A percentile compares a stretch with the other conserved stretches of the same genome.
Conservation (phyloP, 495 filamentous ascomycete genomes). For the Penicillium canariense region DNA sequence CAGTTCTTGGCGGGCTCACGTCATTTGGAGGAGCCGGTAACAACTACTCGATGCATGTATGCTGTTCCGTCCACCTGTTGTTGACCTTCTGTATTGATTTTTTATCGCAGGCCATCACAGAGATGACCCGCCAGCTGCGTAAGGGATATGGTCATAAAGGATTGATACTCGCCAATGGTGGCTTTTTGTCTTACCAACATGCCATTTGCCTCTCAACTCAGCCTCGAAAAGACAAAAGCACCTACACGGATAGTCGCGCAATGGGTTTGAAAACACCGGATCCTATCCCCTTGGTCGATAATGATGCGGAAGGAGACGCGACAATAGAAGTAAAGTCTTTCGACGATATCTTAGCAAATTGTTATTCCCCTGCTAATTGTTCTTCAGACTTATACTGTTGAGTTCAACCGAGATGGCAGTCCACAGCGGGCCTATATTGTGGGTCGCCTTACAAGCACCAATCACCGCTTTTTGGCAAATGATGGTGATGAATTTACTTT, state of each 20-base stretch:
- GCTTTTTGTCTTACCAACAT: constrained; percentile 53
- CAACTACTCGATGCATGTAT: constrained; percentile 60
- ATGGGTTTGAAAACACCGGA: too few relatives aligned
- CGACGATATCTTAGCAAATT: too few relatives aligned
- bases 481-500: too few relatives aligned
- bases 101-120: constrained; percentile 51
- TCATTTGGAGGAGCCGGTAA: constrained; percentile 60
- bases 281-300: too few relatives aligned
- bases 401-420: constrained; percentile 45
- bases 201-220: constrained; percentile 44
- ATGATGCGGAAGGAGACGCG: too few relatives aligned
- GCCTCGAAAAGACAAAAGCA: constrained; percentile 33
- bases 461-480: constrained; percentile 50
- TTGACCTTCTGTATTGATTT: too few relatives aligned
- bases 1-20: constrained; percentile 54
- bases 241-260: too few relatives aligned
- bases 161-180: constrained; percentile 56
- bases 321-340: too few relatives aligned
- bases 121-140: constrained; percentile 46
- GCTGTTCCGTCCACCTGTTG: not conserved
- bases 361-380: not conserved
- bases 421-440: constrained; percentile 47
- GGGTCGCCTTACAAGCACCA: constrained; percentile 41
- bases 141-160: constrained; percentile 38
- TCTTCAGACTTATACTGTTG: constrained; percentile 53